Base-by-base conservation (phyloP, 176 grass and related monocot species). In the Thalia dealbata region DNA sequence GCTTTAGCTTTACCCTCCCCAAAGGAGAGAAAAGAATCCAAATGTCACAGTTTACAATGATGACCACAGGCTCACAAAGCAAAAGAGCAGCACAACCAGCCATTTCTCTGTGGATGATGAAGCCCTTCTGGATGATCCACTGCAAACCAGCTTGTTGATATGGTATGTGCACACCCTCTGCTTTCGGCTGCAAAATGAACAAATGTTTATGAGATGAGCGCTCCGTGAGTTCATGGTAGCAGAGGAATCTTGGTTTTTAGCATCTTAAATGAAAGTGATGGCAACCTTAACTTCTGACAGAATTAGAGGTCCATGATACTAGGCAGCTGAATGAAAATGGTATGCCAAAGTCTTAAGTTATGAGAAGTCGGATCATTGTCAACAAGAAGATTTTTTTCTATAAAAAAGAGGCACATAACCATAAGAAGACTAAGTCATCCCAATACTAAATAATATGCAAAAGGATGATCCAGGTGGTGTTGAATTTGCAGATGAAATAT, bases 141-240 rank as follows among this genome's bases (percentile, higher is more conserved):
- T 84, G 85, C 89, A 97, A 10, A 77, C 21, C 12, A 97, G 83
- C 14, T 35, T 74, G 1, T 92, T 82, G 32, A 87, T 64, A 70
- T 82, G 93, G 62, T 97, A 92, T 0, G 87, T 75, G 32, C 93
- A 97, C 23, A 82, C 83, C 0, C 72, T 67, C 11, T 81, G 68
- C 43, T 88, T 88, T 81, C 82, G 85, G 78, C 61, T 80, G 78
- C 46, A 51, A n/a, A n/a, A 72, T 74, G 10, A 63, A 38, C 14
- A 67, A 56, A 14, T 18, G 12, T 75, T 71, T 14, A 25, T 46
- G 0, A n/a, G 0, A 28, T 16, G 26, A 43, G 23, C 10, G 28
- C 21, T 21, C 4, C 42, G 23, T n/a, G 32, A 38, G n/a, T n/a
- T 38, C 32, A 38, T 38, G 3, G 0, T 26, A 18, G n/a, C 44